A percentile compares a stretch with the other conserved stretches of the same genome.
These are phyloP conservation scores for Tuber magnatum DNA, from an alignment of 495 filamentous ascomycete genomes.

Conservation along the genomic window DNA sequence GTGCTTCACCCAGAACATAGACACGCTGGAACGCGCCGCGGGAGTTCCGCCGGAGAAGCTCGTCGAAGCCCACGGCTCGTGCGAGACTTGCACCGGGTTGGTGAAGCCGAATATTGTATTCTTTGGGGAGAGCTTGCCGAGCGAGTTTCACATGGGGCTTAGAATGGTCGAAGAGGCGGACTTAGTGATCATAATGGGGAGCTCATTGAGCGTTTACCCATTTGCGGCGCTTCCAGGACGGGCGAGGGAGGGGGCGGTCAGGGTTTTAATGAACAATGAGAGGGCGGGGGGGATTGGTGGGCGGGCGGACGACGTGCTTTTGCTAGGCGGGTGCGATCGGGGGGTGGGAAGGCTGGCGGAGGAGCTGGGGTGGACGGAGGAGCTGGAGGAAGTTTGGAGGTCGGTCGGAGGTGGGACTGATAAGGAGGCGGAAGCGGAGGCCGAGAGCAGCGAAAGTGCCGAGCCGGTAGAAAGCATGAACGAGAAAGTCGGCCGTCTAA, in stretches of 20 bases:
- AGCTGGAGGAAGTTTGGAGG: constrained; percentile 54
- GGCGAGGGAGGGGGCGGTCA: too few species aligned
- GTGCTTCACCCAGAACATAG: constrained; percentile 95
- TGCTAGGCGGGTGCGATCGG: constrained; percentile 47
- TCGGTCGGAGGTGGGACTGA: constrained; percentile 11
- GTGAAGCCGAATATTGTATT: constrained; percentile 97
- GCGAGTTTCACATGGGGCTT: constrained; percentile 61
- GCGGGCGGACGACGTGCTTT: constrained; percentile 46
- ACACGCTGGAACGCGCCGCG: constrained; percentile 74
- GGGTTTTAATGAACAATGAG: too few species aligned
- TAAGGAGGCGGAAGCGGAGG: constrained; percentile 11
- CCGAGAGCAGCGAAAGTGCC: constrained; percentile 21
- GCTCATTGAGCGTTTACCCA: too few species aligned
- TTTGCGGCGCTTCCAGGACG: too few species aligned
- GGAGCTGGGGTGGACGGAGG: constrained; percentile 52
- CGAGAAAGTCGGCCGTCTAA: constrained; percentile 10
- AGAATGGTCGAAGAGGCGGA: too few species aligned
- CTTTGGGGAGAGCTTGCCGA: constrained; percentile 71
- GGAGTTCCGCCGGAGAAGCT: constrained; percentile 75
- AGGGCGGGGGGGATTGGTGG: constrained; percentile 64
- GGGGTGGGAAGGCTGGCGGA: constrained; percentile 74
- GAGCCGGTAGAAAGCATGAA: not conserved
- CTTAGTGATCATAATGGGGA: too few species aligned
- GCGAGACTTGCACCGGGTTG: constrained; percentile 65
- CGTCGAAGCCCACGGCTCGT: constrained; percentile 85